These are phyloP conservation scores for Penicillium odoratum DNA, from an alignment of 495 filamentous ascomycete genomes.

Conservation along the genomic window DNA sequence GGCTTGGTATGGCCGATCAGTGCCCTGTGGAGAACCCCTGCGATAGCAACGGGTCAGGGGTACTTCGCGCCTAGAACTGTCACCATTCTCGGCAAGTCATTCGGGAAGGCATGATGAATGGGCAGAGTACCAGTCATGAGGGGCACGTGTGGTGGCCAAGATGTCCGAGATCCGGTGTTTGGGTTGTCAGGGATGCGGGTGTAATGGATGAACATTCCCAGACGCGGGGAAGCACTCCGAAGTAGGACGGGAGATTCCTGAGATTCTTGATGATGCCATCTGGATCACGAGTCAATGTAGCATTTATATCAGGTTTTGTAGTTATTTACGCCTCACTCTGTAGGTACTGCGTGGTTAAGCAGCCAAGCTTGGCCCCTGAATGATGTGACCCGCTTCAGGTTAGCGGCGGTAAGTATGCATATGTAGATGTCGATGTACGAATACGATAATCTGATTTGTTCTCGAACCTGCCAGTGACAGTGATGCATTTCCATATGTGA, in stretches of 20 bases:
- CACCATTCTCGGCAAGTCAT: constrained; percentile 2
- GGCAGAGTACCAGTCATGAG: background rate
- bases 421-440: background rate
- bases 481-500: background rate
- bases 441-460: constrained; percentile 1
- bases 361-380: constrained; percentile 17
- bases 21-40: constrained; percentile 1
- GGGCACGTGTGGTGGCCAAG: background rate
- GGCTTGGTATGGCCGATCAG: constrained; percentile 12
- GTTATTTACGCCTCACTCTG: background rate
- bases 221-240: background rate
- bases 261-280: constrained; percentile 16
- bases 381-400: constrained; percentile 2
- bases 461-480: background rate
- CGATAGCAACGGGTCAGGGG: constrained; percentile 1
- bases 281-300: background rate
- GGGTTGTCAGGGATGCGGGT: constrained; percentile 19
- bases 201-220: constrained; percentile 28
- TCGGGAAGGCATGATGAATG: background rate
- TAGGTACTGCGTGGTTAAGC: too few species aligned
- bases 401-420: background rate
- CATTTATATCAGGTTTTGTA: constrained; percentile 1
- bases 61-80: background rate
- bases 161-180: background rate
- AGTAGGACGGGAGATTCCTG: constrained; percentile 13